Evolutionary conservation across 148 eudicot genomes (phyloP).

Genomic region (Selenicereus undatus): DNA sequence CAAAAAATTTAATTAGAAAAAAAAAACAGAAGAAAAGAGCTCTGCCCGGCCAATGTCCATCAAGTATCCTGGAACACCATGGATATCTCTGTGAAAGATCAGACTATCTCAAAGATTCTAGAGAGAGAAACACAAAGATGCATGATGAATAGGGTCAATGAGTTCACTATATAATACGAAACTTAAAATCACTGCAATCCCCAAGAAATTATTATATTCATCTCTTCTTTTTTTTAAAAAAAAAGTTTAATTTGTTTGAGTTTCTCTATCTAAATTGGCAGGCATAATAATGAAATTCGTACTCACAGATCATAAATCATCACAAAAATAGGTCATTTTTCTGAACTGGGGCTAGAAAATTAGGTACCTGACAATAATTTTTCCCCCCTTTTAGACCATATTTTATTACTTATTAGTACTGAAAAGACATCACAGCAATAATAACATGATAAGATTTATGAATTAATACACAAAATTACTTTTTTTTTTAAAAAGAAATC

Average conservation of each 20-base stretch:
- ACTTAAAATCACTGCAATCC: conserved; percentile 1
- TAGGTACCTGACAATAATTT: neutral
- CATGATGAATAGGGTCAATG: conserved; percentile 10
- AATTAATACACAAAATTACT: too few relatives aligned
- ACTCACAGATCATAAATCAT: neutral
- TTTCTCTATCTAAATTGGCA: neutral
- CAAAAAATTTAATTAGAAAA: neutral
- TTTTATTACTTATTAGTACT: neutral
- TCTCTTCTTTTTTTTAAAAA: neutral
- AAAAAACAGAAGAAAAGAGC: neutral
- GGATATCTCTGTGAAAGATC: neutral
- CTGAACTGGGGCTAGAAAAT: neutral
- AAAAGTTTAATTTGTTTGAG: neutral
- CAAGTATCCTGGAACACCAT: neutral
- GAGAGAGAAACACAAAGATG: neutral
- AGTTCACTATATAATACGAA: neutral
- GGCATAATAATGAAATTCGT: neutral
- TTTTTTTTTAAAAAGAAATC: neutral
- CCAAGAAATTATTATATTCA: conserved; percentile 21
- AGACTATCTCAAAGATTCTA: conserved; percentile 6
- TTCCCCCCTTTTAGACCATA: neutral
- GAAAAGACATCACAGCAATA: neutral
- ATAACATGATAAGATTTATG: neutral
- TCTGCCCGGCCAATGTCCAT: neutral
- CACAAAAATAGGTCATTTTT: neutral